Conservation (phyloP, 306 rosid species). For the Sphenostylis stenocarpa region DNA sequence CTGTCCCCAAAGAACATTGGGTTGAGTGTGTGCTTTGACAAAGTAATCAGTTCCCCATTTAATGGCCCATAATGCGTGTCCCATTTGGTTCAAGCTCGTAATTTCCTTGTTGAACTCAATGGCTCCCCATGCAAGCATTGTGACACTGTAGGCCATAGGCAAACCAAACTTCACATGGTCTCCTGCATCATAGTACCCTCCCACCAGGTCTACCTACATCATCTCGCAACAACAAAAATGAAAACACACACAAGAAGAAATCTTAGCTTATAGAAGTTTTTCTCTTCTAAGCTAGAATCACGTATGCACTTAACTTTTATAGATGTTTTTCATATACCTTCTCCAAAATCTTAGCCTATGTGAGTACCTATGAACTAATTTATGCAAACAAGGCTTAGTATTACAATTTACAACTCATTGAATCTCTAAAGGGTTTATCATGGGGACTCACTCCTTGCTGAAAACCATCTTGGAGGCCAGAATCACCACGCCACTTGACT, state of each 20-base stretch:
- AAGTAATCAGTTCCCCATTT: conserved; percentile 89
- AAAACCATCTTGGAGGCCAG: conserved; percentile 75
- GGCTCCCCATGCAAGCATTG: conserved; percentile 90
- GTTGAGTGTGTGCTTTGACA: conserved; percentile 78
- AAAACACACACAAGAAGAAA: not conserved
- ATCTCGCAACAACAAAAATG: conserved; percentile 13
- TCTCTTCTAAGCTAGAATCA: too few species aligned
- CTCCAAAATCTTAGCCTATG: not conserved
- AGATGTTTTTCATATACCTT: not conserved
- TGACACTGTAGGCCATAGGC: conserved; percentile 80
- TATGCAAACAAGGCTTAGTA: not conserved
- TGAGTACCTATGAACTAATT: not conserved
- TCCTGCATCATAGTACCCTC: conserved; percentile 96
- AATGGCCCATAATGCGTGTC: conserved; percentile 62
- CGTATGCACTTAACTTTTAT: not conserved
- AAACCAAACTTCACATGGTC: conserved; percentile 92
- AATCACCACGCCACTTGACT: conserved; percentile 78
- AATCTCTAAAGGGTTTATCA: not conserved
- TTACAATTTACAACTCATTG: not conserved
- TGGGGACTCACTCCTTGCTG: conserved; percentile 65
- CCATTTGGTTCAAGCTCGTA: conserved; percentile 57
- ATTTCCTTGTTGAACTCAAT: conserved; percentile 73
- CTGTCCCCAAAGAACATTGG: conserved; percentile 90
- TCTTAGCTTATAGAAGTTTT: too few species aligned
- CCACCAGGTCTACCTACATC: conserved; percentile 72